These are phyloP conservation scores for Zostera marina DNA, from an alignment of 116 monocot species.

Conservation along the genomic window DNA sequence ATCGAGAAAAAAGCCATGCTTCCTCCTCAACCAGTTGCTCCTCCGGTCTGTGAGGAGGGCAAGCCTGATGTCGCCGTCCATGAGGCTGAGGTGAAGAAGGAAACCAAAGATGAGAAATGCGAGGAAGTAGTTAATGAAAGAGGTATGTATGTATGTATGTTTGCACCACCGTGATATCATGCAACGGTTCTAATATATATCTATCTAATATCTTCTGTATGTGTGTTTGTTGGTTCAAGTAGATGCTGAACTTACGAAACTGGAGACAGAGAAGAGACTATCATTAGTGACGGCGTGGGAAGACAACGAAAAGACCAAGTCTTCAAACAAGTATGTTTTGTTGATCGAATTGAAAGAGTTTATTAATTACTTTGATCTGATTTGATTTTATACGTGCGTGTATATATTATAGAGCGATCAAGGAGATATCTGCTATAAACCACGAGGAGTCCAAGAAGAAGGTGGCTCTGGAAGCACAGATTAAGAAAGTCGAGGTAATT, in stretches of 20 bases:
- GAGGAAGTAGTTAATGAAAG: conserved; percentile 1
- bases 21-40: background rate
- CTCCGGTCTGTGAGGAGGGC: background rate
- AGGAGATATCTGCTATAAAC: conserved; percentile 25
- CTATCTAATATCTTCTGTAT: background rate
- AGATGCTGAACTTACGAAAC: conserved; percentile 39
- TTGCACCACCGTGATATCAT: background rate
- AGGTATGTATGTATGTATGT: background rate
- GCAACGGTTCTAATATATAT: background rate
- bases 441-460: conserved; percentile 53
- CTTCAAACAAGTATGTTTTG: conserved; percentile 45
- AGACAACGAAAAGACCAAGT: conserved; percentile 63
- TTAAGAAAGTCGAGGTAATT: conserved; percentile 33
- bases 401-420: conserved; percentile 19
- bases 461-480: conserved; percentile 29
- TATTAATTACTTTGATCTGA: background rate
- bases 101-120: conserved; percentile 1
- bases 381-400: too few relatives aligned
- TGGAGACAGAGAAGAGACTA: conserved; percentile 52
- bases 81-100: background rate
- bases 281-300: conserved; percentile 81
- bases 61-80: conserved; percentile 2
- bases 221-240: background rate
- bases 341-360: background rate
- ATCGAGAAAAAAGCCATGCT: background rate